A percentile compares a stretch with the other conserved stretches of the same genome.
These are phyloP conservation scores for Fistulinella prunicolor DNA, from an alignment of 768 basidiomycete genomes.

Conservation along the genomic window DNA sequence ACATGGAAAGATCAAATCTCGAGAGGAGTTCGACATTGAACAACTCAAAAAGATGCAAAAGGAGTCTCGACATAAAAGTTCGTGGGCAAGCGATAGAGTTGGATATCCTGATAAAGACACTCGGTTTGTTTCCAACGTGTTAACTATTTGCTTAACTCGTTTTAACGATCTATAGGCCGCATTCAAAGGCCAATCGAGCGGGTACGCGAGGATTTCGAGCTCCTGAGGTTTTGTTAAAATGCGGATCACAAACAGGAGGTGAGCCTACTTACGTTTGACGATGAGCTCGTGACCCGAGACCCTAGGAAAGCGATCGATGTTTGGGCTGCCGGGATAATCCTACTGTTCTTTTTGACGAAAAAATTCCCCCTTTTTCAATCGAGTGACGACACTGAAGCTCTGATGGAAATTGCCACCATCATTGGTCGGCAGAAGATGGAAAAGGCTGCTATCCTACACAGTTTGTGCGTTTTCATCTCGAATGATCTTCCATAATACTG, in stretches of 20 bases:
- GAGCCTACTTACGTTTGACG: slow-evolving; percentile 25
- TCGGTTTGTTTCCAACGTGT: slow-evolving; percentile 42
- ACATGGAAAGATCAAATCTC: slow-evolving; percentile 58
- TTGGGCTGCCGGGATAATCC: slow-evolving; percentile 91
- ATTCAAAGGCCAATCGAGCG: slow-evolving; percentile 91
- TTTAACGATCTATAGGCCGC: slow-evolving; percentile 47
- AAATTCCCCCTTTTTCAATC: slow-evolving; percentile 96
- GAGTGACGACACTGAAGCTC: slow-evolving; percentile 89
- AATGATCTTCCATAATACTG: slow-evolving; percentile 3
- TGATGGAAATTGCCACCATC: slow-evolving; percentile 91
- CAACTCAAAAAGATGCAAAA: slow-evolving; percentile 56
- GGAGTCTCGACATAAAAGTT: slow-evolving; percentile 55
- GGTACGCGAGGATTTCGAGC: slow-evolving; percentile 97
- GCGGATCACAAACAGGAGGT: slow-evolving; percentile 91
- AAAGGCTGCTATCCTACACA: slow-evolving; percentile 81
- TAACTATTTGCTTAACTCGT: background rate
- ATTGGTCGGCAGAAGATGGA: slow-evolving; percentile 84
- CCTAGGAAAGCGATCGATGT: slow-evolving; percentile 79
- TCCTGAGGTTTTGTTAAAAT: slow-evolving; percentile 94
- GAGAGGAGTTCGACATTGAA: slow-evolving; percentile 46
- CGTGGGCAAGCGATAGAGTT: slow-evolving; percentile 60
- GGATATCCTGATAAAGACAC: slow-evolving; percentile 77
- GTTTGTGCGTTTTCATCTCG: slow-evolving; percentile 44
- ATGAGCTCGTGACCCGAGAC: slow-evolving; percentile 8
- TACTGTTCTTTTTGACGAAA: slow-evolving; percentile 86